phyloP scores from a whole-genome alignment of 371 early-diverging fungal species.

The Zopfochytrium polystomum region DNA sequence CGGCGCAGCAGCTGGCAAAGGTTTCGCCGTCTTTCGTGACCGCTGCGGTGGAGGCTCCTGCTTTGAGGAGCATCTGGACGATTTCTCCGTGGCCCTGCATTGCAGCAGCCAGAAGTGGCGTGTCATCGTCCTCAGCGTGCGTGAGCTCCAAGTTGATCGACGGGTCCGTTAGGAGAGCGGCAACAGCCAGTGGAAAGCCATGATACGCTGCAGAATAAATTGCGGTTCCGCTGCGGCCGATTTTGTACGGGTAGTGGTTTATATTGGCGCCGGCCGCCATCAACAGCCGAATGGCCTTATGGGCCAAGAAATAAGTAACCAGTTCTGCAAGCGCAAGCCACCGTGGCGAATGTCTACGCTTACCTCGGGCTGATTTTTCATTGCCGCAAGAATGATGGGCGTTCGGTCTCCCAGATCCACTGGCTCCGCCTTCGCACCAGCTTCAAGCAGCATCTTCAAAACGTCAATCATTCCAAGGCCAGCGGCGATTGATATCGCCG shows the following conservation, averaged over 20 bases:
- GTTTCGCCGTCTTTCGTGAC: background rate
- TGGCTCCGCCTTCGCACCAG: conserved; percentile 11
- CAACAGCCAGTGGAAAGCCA: background rate
- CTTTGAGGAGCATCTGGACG: background rate
- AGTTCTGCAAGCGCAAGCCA: too few species aligned
- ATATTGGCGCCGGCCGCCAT: background rate
- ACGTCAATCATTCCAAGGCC: background rate
- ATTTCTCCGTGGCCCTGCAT: background rate
- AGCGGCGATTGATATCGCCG: background rate
- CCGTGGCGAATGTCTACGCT: too few species aligned
- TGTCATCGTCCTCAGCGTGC: background rate
- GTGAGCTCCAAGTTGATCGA: background rate
- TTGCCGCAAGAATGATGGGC: background rate
- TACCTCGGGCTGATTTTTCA: background rate
- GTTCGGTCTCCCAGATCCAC: background rate
- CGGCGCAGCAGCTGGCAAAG: background rate
- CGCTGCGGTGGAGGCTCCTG: background rate
- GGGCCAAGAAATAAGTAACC: too few species aligned
- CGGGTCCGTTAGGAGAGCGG: background rate
- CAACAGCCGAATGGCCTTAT: background rate
- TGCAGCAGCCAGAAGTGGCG: background rate
- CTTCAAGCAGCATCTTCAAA: conserved; percentile 3
- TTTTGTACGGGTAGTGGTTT: background rate
- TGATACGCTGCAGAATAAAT: background rate
- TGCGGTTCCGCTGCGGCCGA: background rate